Conservation (phyloP, 306 rosid genomes). For the Urtica urens region DNA sequence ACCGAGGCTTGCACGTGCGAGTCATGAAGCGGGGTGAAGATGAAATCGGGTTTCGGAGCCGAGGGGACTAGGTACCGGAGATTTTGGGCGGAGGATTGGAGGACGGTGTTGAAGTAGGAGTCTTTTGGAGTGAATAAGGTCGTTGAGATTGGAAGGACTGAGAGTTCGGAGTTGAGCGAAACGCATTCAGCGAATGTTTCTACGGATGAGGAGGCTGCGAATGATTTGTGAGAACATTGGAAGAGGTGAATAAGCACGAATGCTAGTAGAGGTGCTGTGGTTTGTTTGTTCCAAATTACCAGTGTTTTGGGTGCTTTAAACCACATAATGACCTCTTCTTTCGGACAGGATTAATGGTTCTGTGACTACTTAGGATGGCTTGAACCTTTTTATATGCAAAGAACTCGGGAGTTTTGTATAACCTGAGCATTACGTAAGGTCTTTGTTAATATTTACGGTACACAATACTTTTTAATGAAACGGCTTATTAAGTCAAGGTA, state of each 20-base stretch:
- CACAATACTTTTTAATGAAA: no score
- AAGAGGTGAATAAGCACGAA: not conserved
- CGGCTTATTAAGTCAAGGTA: no score
- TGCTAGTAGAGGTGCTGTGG: not conserved
- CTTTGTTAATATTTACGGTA: no score
- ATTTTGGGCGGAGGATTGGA: conserved; percentile 62
- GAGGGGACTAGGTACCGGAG: conserved; percentile 43
- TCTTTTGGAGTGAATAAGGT: conserved; percentile 37
- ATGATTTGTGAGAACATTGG: not conserved
- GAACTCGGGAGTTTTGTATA: no score
- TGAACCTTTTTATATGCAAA: no score
- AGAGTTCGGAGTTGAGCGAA: conserved; percentile 18
- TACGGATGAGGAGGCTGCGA: conserved; percentile 21
- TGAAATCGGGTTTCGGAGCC: conserved; percentile 46
- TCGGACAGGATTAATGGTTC: no score
- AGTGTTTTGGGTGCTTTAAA: no score
- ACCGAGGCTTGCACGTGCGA: conserved; percentile 60
- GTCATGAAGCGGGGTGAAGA: conserved; percentile 44
- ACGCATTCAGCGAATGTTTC: conserved; percentile 40
- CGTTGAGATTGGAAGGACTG: conserved; percentile 26
- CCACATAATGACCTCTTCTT: no score
- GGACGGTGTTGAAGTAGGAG: conserved; percentile 31
- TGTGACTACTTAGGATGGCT: no score
- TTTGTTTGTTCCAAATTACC: no score
- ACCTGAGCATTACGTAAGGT: no score